Conservation (phyloP, 164 flowering plant genomes). For the Piper betle region DNA sequence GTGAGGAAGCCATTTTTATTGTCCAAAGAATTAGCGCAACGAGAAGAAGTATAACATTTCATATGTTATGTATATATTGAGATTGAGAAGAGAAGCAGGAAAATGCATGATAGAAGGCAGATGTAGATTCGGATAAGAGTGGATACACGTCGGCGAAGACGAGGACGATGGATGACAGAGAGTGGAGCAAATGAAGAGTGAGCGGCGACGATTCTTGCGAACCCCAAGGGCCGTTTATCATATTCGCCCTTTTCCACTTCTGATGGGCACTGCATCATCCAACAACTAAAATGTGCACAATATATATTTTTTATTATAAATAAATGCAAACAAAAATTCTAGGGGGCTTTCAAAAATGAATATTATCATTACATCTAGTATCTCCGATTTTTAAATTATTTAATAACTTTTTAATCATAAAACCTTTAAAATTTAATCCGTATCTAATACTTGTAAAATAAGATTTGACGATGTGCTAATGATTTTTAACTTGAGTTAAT, state of each 20-base stretch:
- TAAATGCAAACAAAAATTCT: not conserved
- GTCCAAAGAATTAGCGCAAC: too few relatives aligned
- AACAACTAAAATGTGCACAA: not conserved
- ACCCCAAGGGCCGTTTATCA: conserved; percentile 3
- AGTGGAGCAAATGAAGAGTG: too few relatives aligned
- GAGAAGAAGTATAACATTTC: not conserved
- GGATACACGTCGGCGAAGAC: too few relatives aligned
- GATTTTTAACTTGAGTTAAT: too few relatives aligned
- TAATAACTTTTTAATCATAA: too few relatives aligned
- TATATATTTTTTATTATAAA: not conserved
- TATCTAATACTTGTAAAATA: too few relatives aligned
- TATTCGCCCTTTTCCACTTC: not conserved
- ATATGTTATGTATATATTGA: not conserved
- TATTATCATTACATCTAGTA: too few relatives aligned
- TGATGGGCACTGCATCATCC: conserved; percentile 1
- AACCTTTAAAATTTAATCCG: too few relatives aligned
- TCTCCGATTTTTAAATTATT: too few relatives aligned
- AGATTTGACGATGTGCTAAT: too few relatives aligned
- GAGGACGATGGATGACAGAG: not conserved
- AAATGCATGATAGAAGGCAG: not conserved
- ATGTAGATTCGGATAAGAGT: not conserved
- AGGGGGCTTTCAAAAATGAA: too few relatives aligned
- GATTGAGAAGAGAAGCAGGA: not conserved
- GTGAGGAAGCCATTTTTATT: too few relatives aligned
- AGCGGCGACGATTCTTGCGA: not conserved